Percentiles rank a stretch among this genome's conserved stretches.
Evolutionary conservation across 148 eudicot species (phyloP).

Genomic region (Nepenthes gracilis): DNA sequence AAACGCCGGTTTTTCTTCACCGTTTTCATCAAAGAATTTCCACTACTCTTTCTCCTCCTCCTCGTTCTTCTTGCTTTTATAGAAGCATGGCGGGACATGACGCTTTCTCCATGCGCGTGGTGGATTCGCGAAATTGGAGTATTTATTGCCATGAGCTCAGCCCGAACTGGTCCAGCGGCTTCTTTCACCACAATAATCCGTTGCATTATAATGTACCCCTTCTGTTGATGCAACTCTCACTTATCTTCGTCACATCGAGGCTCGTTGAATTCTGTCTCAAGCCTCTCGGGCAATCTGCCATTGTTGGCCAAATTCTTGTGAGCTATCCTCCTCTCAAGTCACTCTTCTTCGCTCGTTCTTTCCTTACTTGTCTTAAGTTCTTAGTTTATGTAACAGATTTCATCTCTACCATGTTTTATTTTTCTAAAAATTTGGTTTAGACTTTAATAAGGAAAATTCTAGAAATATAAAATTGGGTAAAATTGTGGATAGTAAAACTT

Average conservation of each 20-base stretch:
- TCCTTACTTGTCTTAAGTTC: not conserved
- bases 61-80: too few species aligned
- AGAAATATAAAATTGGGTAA: too few species aligned
- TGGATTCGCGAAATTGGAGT: not conserved
- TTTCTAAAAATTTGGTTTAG: too few species aligned
- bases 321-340: conserved; percentile 4
- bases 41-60: too few species aligned
- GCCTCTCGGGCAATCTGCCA: conserved; percentile 49
- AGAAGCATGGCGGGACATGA: too few species aligned
- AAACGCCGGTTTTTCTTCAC: too few species aligned
- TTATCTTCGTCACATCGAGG: conserved; percentile 23
- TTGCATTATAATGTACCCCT: conserved; percentile 29
- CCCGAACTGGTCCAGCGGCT: not conserved
- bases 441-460: too few species aligned
- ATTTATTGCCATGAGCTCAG: not conserved
- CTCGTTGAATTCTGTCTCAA: conserved; percentile 25
- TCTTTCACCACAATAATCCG: conserved; percentile 18
- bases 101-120: too few species aligned
- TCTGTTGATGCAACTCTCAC: conserved; percentile 34
- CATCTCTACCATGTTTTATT: too few species aligned
- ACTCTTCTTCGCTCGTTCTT: not conserved
- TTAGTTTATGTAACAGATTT: not conserved
- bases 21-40: too few species aligned
- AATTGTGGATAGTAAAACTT: too few species aligned
- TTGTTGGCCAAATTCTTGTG: conserved; percentile 55